phyloP scores from a whole-genome alignment of 352 stramenopile species.

The Thalassiosira allenii region DNA sequence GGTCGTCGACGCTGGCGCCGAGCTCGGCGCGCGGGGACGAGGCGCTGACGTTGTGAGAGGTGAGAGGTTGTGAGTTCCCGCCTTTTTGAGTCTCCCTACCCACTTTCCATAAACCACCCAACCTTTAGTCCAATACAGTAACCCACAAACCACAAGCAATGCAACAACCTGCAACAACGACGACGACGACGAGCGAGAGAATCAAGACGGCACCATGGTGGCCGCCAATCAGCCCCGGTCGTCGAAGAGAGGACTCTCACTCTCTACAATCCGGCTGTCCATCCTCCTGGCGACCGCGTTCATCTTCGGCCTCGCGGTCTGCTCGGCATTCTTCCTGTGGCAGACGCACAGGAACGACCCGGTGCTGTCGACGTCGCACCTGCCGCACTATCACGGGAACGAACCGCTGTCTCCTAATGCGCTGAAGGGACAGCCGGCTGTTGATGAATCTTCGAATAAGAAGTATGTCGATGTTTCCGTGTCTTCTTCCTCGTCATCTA shows the following conservation, averaged over 20 bases:
- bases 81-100: too few relatives aligned
- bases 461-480: not conserved
- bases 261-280: slow-evolving; percentile 6
- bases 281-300: slow-evolving; percentile 45
- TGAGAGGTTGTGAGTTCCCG: too few relatives aligned
- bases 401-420: not conserved
- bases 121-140: too few relatives aligned
- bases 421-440: not conserved
- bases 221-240: not conserved
- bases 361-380: slow-evolving; percentile 13
- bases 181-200: too few relatives aligned
- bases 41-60: too few relatives aligned
- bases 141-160: too few relatives aligned
- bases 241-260: too few relatives aligned
- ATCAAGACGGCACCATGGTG: slow-evolving; percentile 7
- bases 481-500: slow-evolving; percentile 2
- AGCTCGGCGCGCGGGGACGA: too few relatives aligned
- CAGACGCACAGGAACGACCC: slow-evolving; percentile 44
- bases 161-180: too few relatives aligned
- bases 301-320: slow-evolving; percentile 35
- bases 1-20: too few relatives aligned
- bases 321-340: slow-evolving; percentile 52
- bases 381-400: slow-evolving; percentile 27
- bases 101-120: too few relatives aligned
- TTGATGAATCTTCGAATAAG: not conserved